Evolutionary conservation across 805 yeast species (phyloP).

Genomic region (Candida xyloterini): DNA sequence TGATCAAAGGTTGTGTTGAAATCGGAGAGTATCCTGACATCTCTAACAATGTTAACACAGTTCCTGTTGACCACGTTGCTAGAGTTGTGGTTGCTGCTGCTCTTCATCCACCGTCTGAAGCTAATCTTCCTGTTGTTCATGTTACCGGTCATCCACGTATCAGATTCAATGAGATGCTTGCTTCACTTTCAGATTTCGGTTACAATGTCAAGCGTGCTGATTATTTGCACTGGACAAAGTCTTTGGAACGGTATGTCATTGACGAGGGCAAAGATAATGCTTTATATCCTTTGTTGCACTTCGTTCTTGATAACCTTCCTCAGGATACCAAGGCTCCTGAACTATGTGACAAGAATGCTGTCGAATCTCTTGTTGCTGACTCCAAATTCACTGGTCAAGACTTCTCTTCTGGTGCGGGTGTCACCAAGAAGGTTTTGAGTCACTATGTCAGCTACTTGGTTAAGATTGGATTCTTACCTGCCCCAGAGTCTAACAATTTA

Average conservation of each 20-base stretch:
- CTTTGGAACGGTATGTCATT: conserved; percentile 73
- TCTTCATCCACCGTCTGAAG: conserved; percentile 61
- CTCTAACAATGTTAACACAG: conserved; percentile 86
- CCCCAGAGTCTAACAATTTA: conserved; percentile 40
- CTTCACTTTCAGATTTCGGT: conserved; percentile 65
- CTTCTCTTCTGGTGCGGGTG: conserved; percentile 68
- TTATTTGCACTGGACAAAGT: conserved; percentile 75
- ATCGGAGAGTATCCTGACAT: conserved; percentile 84
- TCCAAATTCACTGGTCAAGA: conserved; percentile 58
- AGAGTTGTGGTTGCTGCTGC: conserved; percentile 83
- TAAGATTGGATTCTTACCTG: conserved; percentile 74
- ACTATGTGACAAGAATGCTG: conserved; percentile 82
- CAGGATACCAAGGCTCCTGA: conserved; percentile 93
- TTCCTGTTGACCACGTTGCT: conserved; percentile 98
- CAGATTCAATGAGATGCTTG: conserved; percentile 70
- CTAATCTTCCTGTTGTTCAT: conserved; percentile 68
- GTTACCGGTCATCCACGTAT: conserved; percentile 98
- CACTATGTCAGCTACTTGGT: conserved; percentile 76
- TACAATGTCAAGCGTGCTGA: conserved; percentile 60
- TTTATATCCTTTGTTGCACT: conserved; percentile 86
- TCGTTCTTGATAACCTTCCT: conserved; percentile 90
- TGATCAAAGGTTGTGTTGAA: conserved; percentile 92
- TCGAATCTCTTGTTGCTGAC: conserved; percentile 62
- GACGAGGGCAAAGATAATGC: conserved; percentile 78
- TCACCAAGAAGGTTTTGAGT: conserved; percentile 64